Percentiles rank a stretch among this genome's conserved stretches.
phyloP scores from a whole-genome alignment of 805 yeast genomes.

The Jamesozyma gamospora region DNA sequence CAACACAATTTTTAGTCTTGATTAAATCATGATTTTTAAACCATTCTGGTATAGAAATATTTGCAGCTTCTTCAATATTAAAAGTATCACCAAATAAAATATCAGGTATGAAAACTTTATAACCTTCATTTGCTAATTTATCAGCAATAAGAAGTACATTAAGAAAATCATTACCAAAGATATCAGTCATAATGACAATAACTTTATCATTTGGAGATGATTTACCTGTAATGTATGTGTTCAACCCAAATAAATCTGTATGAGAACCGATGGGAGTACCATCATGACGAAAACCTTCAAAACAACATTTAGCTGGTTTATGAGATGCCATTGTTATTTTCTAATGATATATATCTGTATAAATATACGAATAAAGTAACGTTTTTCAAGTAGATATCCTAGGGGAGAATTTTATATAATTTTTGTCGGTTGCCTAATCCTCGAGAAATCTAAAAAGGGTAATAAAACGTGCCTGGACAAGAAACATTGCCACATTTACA shows the following conservation, averaged over 20 bases:
- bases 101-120: constrained; percentile 68
- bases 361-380: not conserved
- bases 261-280: constrained; percentile 42
- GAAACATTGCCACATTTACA: too few relatives aligned
- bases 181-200: constrained; percentile 58
- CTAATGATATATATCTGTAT: not conserved
- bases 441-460: too few relatives aligned
- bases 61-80: constrained; percentile 13
- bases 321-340: constrained; percentile 37
- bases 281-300: constrained; percentile 35
- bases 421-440: too few relatives aligned
- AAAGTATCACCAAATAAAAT: constrained; percentile 45
- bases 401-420: too few relatives aligned
- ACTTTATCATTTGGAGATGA: constrained; percentile 33
- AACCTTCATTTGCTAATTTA: constrained; percentile 49
- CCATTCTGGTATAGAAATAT: constrained; percentile 37
- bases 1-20: constrained; percentile 40
- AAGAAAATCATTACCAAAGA: constrained; percentile 50
- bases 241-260: constrained; percentile 34
- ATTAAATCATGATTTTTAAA: constrained; percentile 40
- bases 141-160: constrained; percentile 60
- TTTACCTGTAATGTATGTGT: constrained; percentile 41
- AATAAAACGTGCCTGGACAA: too few relatives aligned
- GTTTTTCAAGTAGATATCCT: too few relatives aligned
- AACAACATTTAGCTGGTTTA: constrained; percentile 44